Percentiles rank a stretch among this genome's conserved stretches.
Conservation (phyloP, 2,329 filamentous ascomycete species). For the Claviceps paspali region DNA sequence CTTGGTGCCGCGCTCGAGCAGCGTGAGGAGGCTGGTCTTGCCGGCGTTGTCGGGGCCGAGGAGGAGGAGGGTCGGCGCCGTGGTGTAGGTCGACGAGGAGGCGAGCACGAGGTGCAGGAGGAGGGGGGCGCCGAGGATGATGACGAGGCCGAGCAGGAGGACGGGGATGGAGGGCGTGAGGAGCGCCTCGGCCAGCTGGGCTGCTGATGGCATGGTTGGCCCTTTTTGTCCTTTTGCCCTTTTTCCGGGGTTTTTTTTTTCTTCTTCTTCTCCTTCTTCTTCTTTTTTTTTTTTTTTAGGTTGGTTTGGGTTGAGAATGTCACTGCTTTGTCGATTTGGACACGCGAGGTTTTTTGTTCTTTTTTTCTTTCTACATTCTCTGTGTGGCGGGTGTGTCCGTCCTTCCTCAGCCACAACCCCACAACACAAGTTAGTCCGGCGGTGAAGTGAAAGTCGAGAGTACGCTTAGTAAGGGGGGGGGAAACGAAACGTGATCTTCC, state of each 20-base stretch:
- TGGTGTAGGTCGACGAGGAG: slow-evolving; percentile 46
- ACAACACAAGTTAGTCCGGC: too few species aligned
- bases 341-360: too few species aligned
- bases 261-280: neutral
- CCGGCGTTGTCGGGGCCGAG: slow-evolving; percentile 69
- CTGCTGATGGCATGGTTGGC: slow-evolving; percentile 22
- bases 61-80: slow-evolving; percentile 63
- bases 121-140: slow-evolving; percentile 60
- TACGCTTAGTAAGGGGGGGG: too few species aligned
- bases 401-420: too few species aligned
- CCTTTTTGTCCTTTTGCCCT: too few species aligned
- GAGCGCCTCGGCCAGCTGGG: slow-evolving; percentile 32
- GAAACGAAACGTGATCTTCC: too few species aligned
- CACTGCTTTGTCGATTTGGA: too few species aligned
- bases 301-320: too few species aligned
- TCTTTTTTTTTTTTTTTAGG: neutral
- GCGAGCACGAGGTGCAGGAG: slow-evolving; percentile 65
- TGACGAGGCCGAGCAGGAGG: slow-evolving; percentile 51
- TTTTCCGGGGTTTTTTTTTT: neutral
- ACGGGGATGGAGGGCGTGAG: slow-evolving; percentile 44
- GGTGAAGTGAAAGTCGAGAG: too few species aligned
- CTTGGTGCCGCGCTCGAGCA: slow-evolving; percentile 42
- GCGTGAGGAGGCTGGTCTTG: slow-evolving; percentile 77
- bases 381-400: too few species aligned
- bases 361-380: too few species aligned